phyloP scores from a whole-genome alignment of 495 filamentous ascomycete species.

The Penicillium taxi region DNA sequence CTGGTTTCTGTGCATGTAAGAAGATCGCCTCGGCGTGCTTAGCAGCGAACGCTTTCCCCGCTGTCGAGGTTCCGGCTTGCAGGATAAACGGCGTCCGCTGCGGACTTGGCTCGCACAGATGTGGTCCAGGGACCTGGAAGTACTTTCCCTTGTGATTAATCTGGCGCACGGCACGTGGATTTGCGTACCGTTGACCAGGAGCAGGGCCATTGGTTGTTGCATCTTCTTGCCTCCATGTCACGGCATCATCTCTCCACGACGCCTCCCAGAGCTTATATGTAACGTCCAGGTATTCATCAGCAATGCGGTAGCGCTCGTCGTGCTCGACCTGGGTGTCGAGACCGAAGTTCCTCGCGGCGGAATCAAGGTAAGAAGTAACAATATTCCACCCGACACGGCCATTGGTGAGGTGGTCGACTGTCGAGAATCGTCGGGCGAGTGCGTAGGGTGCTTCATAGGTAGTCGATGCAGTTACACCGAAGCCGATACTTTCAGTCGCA shows the following conservation, averaged over 20 bases:
- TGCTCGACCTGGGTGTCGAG: slow-evolving; percentile 52
- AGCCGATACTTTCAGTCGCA: slow-evolving; percentile 53
- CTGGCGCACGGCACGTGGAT: slow-evolving; percentile 47
- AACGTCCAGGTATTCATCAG: slow-evolving; percentile 60
- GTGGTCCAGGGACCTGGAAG: slow-evolving; percentile 56
- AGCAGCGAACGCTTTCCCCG: slow-evolving; percentile 56
- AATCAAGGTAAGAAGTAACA: slow-evolving; percentile 59
- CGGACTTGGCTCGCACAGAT: slow-evolving; percentile 56
- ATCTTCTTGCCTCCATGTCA: slow-evolving; percentile 21
- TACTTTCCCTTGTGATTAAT: slow-evolving; percentile 62
- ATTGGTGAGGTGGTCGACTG: slow-evolving; percentile 59
- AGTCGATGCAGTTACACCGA: slow-evolving; percentile 58
- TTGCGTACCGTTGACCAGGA: slow-evolving; percentile 42
- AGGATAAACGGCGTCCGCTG: slow-evolving; percentile 61
- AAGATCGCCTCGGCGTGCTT: slow-evolving; percentile 51
- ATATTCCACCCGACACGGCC: slow-evolving; percentile 62
- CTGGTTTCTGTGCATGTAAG: slow-evolving; percentile 41
- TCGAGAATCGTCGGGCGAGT: slow-evolving; percentile 57
- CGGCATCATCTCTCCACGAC: slow-evolving; percentile 60
- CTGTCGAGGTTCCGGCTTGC: slow-evolving; percentile 55
- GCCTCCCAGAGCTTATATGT: slow-evolving; percentile 63
- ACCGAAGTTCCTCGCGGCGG: slow-evolving; percentile 55
- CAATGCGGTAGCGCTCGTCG: slow-evolving; percentile 59
- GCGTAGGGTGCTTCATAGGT: slow-evolving; percentile 64
- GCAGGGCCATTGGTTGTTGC: slow-evolving; percentile 19